Evolutionary conservation across 2,329 filamentous ascomycete genomes (phyloP).

Genomic region (Arthrobotrys pseudoclavata): DNA sequence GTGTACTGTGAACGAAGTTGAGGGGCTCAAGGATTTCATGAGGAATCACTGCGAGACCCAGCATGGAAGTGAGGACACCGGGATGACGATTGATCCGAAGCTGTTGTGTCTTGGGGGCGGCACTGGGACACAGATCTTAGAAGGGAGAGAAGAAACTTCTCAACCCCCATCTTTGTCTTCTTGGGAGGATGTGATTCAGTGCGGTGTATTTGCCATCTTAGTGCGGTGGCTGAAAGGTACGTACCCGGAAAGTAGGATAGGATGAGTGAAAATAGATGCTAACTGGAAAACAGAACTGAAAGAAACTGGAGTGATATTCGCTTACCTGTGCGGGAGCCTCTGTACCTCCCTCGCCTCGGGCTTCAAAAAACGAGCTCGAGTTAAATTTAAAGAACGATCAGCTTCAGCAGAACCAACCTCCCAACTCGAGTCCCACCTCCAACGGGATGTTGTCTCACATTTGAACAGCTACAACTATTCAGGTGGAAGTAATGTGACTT

Average conservation of each 20-base stretch:
- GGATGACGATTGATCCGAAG: constrained; percentile 52
- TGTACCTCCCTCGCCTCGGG: constrained; percentile 45
- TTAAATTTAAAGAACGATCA: constrained; percentile 50
- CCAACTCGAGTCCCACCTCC: constrained; percentile 48
- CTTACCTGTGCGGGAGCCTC: constrained; percentile 51
- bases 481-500: constrained; percentile 41
- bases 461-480: constrained; percentile 38
- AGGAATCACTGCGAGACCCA: constrained; percentile 42
- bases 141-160: not conserved
- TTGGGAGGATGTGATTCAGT: constrained; percentile 52
- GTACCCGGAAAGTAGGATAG: not conserved
- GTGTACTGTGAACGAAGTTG: constrained; percentile 47
- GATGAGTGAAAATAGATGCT: constrained; percentile 8
- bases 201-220: constrained; percentile 51
- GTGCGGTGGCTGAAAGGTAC: constrained; percentile 58
- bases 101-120: constrained; percentile 26
- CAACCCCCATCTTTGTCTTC: constrained; percentile 19
- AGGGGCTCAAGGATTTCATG: constrained; percentile 53
- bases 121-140: not conserved
- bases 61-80: not conserved
- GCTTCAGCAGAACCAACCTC: not conserved
- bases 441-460: constrained; percentile 41
- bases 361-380: constrained; percentile 53
- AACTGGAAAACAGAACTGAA: constrained; percentile 41
- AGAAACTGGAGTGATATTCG: constrained; percentile 56